These are phyloP conservation scores for Thelephora ganbajun DNA, from an alignment of 768 basidiomycete species.

Conservation along the genomic window DNA sequence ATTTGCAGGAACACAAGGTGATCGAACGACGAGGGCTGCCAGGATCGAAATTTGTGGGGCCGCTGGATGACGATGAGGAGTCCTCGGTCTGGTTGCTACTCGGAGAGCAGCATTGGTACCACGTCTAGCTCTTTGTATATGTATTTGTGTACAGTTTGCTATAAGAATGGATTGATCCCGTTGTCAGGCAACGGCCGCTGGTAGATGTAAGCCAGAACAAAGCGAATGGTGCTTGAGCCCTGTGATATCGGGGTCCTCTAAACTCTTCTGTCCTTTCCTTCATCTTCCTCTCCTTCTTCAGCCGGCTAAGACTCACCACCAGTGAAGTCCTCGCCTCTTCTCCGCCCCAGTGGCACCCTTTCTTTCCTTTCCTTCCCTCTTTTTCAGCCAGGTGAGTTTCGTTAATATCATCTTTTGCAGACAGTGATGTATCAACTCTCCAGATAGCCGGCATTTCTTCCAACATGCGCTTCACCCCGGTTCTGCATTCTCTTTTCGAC, in stretches of 20 bases:
- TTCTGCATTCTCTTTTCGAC: slow-evolving; percentile 21
- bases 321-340: slow-evolving; percentile 13
- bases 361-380: slow-evolving; percentile 9
- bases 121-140: slow-evolving; percentile 19
- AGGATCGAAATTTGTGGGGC: slow-evolving; percentile 12
- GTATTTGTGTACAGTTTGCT: too few relatives aligned
- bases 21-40: slow-evolving; percentile 21
- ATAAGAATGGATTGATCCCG: too few relatives aligned
- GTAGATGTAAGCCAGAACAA: too few relatives aligned
- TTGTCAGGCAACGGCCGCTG: too few relatives aligned
- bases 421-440: background rate
- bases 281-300: slow-evolving; percentile 5
- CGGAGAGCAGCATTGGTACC: slow-evolving; percentile 52
- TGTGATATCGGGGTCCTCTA: too few relatives aligned
- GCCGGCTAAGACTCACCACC: background rate
- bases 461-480: slow-evolving; percentile 28
- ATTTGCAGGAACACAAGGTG: slow-evolving; percentile 38
- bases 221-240: background rate
- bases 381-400: too few relatives aligned
- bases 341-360: slow-evolving; percentile 32
- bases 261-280: slow-evolving; percentile 3
- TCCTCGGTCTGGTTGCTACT: slow-evolving; percentile 42
- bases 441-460: slow-evolving; percentile 1
- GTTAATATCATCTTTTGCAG: background rate
- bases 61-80: slow-evolving; percentile 40